These are phyloP conservation scores for Centella asiatica DNA, from an alignment of 129 eudicot species.

Conservation along the genomic window DNA sequence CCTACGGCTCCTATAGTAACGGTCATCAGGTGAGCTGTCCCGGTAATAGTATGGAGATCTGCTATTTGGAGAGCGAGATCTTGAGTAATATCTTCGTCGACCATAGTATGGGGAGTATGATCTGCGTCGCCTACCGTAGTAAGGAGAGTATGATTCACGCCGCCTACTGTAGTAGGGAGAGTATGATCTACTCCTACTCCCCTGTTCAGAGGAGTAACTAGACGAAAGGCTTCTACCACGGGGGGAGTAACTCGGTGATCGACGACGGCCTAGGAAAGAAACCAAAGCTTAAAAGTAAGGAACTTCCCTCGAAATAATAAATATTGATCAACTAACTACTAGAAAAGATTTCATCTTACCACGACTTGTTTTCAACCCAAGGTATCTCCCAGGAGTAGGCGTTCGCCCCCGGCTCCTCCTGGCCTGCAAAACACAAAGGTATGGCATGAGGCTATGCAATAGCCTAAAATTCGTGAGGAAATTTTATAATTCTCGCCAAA, in stretches of 20 bases:
- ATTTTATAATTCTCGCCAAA: background rate
- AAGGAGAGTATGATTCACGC: slow-evolving; percentile 20
- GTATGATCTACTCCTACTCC: slow-evolving; percentile 7
- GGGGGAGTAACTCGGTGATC: slow-evolving; percentile 59
- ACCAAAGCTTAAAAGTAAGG: background rate
- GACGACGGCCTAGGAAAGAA: slow-evolving; percentile 32
- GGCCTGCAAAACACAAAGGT: slow-evolving; percentile 39
- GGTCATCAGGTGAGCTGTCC: slow-evolving; percentile 33
- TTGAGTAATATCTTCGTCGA: slow-evolving; percentile 45
- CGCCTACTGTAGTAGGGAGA: slow-evolving; percentile 1
- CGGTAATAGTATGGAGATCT: slow-evolving; percentile 24
- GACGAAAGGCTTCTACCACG: slow-evolving; percentile 22
- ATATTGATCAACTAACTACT: background rate
- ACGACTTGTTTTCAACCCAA: slow-evolving; percentile 53
- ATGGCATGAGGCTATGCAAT: slow-evolving; percentile 16
- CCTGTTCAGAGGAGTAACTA: background rate
- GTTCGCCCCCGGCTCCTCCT: slow-evolving; percentile 90
- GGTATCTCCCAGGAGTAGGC: slow-evolving; percentile 94
- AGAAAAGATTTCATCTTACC: slow-evolving; percentile 31
- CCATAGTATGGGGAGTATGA: slow-evolving; percentile 16
- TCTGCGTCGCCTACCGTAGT: slow-evolving; percentile 21
- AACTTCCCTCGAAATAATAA: background rate
- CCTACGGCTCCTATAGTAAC: no score
- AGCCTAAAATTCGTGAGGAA: background rate
- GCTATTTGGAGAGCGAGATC: slow-evolving; percentile 44